Conservation (phyloP, 371 early-diverging fungal species). For the Modicella reniformis region DNA sequence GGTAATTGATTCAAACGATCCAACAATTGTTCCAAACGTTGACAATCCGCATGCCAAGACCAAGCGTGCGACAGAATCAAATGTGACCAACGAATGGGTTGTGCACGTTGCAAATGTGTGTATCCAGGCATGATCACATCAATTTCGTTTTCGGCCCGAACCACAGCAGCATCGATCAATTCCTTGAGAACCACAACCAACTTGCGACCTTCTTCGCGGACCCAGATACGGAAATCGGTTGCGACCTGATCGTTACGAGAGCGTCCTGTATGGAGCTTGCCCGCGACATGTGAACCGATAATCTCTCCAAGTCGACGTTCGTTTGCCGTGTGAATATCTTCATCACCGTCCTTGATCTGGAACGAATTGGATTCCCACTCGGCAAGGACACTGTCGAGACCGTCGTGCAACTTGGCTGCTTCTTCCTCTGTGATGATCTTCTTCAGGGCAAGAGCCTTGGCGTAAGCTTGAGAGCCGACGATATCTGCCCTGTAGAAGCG, state of each 20-base stretch:
- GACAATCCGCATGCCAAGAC: slow-evolving; percentile 87
- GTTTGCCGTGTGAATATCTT: slow-evolving; percentile 98
- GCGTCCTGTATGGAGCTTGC: slow-evolving; percentile 97
- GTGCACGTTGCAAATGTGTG: slow-evolving; percentile 97
- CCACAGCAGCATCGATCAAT: slow-evolving; percentile 76
- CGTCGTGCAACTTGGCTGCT: slow-evolving; percentile 73
- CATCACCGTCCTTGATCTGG: slow-evolving; percentile 82
- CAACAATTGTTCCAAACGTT: slow-evolving; percentile 82
- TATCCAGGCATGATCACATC: slow-evolving; percentile 97
- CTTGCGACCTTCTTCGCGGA: slow-evolving; percentile 79
- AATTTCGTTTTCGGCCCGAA: slow-evolving; percentile 86
- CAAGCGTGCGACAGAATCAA: slow-evolving; percentile 89
- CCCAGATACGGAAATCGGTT: slow-evolving; percentile 96
- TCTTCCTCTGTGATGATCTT: slow-evolving; percentile 84
- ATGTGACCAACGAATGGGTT: slow-evolving; percentile 97
- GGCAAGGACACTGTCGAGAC: slow-evolving; percentile 76
- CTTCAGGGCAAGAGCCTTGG: slow-evolving; percentile 79
- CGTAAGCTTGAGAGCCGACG: slow-evolving; percentile 90
- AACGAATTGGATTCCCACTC: slow-evolving; percentile 90
- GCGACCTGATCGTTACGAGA: slow-evolving; percentile 96
- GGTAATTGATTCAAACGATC: slow-evolving; percentile 87
- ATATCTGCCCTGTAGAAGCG: slow-evolving; percentile 92
- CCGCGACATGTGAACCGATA: slow-evolving; percentile 86
- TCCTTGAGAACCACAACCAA: slow-evolving; percentile 75
- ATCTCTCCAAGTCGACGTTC: slow-evolving; percentile 94